Evolutionary conservation across 1,284 basidiomycete species (phyloP), one percentile per base, ranked within the genome.

Genomic region (Sphaerobolus stellatus): DNA sequence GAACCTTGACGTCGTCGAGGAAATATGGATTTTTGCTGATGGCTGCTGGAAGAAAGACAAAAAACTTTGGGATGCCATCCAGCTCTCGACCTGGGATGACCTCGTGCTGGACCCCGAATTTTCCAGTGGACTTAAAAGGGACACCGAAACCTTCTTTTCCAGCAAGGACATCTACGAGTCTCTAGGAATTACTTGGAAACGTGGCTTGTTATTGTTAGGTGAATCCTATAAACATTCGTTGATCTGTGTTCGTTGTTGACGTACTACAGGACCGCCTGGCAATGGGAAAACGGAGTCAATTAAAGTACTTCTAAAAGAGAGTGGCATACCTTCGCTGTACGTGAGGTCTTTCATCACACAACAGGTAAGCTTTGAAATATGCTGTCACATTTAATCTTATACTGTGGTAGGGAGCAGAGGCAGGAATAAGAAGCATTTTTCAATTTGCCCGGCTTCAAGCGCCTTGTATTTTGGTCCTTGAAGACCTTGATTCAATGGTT

Each of bases 401-500:
- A 13, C 28, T 43, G 3, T 3, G 13, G n/a, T 52, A 64, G 59
- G 70, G 70, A 2, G 68, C 66, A 6, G 70, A 71, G 54, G 51
- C 53, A 18, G 65, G 65, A 7, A 65, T 73, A 41, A 61, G 64
- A 11, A 48, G 36, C 9, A 66, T 73, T 52, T 74, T 74, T 53
- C 59, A 62, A 8, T 63, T 67, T 14, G 72, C 71, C 14, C 59
- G 71, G 14, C 31, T 50, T 29, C 60, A 62, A 24, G 67, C 73
- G 4, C 75, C 75, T 24, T 78, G 76, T 52, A 65, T 79, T 11
- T 68, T 79, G 25, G 63, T 79, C 14, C 59, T 79, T 13, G 77
- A 79, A 55, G 77, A 79, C 58, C 63, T 78, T 13, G 77, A 78
- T 59, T 71, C 71, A 13, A 66, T 76, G 54, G 68, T 78, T 55